A percentile compares a stretch with the other conserved stretches of the same genome.
Conservation (phyloP, 2,329 filamentous ascomycete genomes). For the Ophiostoma novo-ulmi region DNA sequence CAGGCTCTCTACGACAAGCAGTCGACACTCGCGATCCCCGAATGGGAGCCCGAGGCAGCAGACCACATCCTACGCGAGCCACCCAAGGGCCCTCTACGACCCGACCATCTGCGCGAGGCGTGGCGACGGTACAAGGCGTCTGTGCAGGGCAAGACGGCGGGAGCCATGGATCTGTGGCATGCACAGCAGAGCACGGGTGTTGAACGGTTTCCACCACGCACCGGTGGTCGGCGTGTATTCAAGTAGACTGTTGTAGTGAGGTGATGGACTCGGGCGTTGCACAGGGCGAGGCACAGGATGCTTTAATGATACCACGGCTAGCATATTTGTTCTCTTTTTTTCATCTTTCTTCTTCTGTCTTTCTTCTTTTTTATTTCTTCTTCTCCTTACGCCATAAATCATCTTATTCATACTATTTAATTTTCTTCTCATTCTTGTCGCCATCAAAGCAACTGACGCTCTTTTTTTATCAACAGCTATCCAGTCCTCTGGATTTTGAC, state of each 20-base stretch:
- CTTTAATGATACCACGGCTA: constrained; percentile 9
- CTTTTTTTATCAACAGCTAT: not conserved
- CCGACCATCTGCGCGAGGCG: constrained; percentile 71
- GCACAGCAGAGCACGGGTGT: constrained; percentile 55
- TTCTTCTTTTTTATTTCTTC: not conserved
- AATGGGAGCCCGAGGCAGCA: constrained; percentile 29
- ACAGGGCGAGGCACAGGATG: not conserved
- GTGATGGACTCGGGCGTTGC: not conserved
- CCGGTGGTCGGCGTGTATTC: constrained; percentile 50
- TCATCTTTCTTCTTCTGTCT: not conserved
- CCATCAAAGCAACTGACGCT: too few relatives aligned
- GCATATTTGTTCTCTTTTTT: not conserved
- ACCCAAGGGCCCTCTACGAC: constrained; percentile 56
- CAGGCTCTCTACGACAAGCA: constrained; percentile 36
- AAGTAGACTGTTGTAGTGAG: constrained; percentile 28
- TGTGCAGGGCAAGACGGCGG: constrained; percentile 58
- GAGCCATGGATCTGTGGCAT: constrained; percentile 57
- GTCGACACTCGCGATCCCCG: constrained; percentile 29
- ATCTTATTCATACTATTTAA: too few relatives aligned
- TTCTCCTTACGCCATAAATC: not conserved
- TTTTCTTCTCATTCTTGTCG: too few relatives aligned
- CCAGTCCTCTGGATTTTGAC: not conserved
- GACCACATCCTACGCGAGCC: constrained; percentile 37
- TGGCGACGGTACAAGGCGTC: constrained; percentile 61
- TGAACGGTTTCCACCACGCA: constrained; percentile 53